phyloP scores from a whole-genome alignment of 768 basidiomycete species.

The Solioccasus polychromus region DNA sequence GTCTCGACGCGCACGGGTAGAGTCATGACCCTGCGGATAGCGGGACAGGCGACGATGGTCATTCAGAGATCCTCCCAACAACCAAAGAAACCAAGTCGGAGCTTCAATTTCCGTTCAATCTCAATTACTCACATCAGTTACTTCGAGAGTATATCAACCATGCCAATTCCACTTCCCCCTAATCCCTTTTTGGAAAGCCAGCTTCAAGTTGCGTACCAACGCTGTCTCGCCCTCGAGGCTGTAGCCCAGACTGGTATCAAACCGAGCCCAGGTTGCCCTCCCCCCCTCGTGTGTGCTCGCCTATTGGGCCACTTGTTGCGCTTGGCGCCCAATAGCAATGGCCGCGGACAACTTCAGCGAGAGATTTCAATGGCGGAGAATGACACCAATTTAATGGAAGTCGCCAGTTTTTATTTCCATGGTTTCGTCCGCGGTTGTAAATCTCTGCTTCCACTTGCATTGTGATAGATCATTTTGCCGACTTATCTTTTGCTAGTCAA shows the following conservation, averaged over 20 bases:
- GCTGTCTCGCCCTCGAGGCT: background rate
- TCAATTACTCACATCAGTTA: no score
- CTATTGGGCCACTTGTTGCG: background rate
- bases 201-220: background rate
- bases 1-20: no score
- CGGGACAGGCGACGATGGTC: no score
- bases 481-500: background rate
- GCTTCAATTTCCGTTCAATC: no score
- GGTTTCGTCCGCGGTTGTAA: background rate
- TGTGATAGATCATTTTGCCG: background rate
- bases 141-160: background rate
- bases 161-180: background rate
- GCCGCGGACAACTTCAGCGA: background rate
- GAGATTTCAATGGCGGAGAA: background rate
- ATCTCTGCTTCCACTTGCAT: background rate
- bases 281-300: background rate
- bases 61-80: no score
- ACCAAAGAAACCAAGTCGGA: no score
- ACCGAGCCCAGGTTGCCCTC: background rate
- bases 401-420: background rate
- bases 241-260: background rate
- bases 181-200: background rate
- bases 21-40: no score
- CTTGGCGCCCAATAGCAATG: background rate
- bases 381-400: background rate